Evolutionary conservation across 208 protist genomes (phyloP).

Genomic region (Crithidia bombi): DNA sequence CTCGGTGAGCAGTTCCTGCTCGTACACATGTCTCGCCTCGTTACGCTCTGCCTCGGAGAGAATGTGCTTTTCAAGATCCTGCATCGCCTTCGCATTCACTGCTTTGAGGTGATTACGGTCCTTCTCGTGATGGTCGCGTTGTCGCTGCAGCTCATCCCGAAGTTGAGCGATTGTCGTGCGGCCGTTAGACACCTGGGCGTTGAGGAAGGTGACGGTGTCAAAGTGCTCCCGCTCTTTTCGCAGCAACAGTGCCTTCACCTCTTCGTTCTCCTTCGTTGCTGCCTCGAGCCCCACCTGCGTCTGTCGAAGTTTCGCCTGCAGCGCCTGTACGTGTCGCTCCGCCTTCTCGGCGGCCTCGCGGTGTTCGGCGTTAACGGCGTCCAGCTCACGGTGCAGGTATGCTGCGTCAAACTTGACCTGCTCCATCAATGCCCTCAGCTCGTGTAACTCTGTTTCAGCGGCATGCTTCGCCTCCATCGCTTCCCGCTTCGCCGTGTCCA

Average conservation of each 20-base stretch:
- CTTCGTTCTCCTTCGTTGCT: conserved; percentile 60
- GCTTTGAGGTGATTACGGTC: conserved; percentile 40
- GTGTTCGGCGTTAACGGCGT: conserved; percentile 47
- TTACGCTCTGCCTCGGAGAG: conserved; percentile 26
- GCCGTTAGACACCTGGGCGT: conserved; percentile 86
- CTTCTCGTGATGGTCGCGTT: conserved; percentile 44
- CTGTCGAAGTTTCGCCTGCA: conserved; percentile 42
- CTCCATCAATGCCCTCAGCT: conserved; percentile 80
- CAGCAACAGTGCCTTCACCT: conserved; percentile 66
- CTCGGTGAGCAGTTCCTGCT: conserved; percentile 56
- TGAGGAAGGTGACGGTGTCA: conserved; percentile 88
- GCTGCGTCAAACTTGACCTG: conserved; percentile 84
- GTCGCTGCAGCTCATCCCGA: conserved; percentile 59
- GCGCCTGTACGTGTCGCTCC: conserved; percentile 31
- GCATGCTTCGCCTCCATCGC: conserved; percentile 38
- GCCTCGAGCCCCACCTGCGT: conserved; percentile 66
- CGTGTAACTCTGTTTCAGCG: conserved; percentile 52
- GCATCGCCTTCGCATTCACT: conserved; percentile 35
- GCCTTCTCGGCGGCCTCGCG: conserved; percentile 36
- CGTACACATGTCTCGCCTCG: conserved; percentile 24
- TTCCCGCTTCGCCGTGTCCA: conserved; percentile 49
- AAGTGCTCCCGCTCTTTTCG: conserved; percentile 80
- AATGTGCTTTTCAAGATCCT: conserved; percentile 37
- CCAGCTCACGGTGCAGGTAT: conserved; percentile 78
- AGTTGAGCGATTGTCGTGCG: conserved; percentile 73